Conservation (phyloP, 306 rosid genomes). For the Astragalus glycyphyllos region DNA sequence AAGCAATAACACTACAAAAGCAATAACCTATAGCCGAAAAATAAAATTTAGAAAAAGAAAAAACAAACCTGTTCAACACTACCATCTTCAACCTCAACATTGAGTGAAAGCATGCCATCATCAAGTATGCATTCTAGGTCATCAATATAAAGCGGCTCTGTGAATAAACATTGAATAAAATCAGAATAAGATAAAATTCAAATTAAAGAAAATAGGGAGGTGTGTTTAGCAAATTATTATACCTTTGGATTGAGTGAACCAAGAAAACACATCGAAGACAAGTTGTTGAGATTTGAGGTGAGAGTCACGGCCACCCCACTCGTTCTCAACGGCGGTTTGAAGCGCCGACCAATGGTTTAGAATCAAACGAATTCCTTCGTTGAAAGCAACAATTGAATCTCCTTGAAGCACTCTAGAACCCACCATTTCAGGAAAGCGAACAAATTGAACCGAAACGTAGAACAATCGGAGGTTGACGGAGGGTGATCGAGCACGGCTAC, state of each 20-base stretch:
- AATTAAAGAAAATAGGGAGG: not conserved
- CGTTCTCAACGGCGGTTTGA: conserved; percentile 65
- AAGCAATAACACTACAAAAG: too few relatives aligned
- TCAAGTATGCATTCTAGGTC: conserved; percentile 64
- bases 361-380: conserved; percentile 58
- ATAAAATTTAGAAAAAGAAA: too few relatives aligned
- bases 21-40: too few relatives aligned
- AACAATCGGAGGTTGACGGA: too few relatives aligned
- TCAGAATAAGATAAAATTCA: not conserved
- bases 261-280: conserved; percentile 47
- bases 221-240: not conserved
- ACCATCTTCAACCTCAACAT: not conserved
- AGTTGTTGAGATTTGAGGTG: conserved; percentile 55
- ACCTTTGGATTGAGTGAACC: conserved; percentile 63
- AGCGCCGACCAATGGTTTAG: conserved; percentile 67
- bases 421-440: not conserved
- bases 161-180: conserved; percentile 1
- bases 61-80: not conserved
- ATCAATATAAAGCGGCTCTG: conserved; percentile 67
- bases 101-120: conserved; percentile 48
- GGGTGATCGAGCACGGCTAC: too few relatives aligned
- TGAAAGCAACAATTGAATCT: conserved; percentile 40
- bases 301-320: conserved; percentile 84
- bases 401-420: conserved; percentile 5
- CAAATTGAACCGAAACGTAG: too few relatives aligned